A percentile compares a stretch with the other conserved stretches of the same genome.
Conservation (phyloP, 805 yeast genomes). For the Nakazawaea wyomingensis region DNA sequence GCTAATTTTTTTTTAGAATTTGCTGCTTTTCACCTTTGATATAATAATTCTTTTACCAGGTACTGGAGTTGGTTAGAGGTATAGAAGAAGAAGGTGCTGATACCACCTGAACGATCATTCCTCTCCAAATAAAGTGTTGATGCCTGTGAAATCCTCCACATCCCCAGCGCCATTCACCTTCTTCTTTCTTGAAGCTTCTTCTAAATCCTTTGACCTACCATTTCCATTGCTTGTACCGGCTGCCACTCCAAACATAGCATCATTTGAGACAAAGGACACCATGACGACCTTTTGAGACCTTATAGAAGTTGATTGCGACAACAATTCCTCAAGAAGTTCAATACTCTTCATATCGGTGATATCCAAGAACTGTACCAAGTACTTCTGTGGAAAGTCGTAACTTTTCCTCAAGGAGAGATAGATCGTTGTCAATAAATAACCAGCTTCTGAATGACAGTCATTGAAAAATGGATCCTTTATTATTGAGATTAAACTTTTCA, state of each 20-base stretch:
- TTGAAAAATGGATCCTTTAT: slow-evolving; percentile 70
- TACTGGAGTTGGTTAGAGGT: too few species aligned
- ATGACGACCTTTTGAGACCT: slow-evolving; percentile 79
- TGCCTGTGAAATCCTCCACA: slow-evolving; percentile 50
- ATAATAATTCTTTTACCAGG: too few species aligned
- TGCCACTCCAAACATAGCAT: slow-evolving; percentile 44
- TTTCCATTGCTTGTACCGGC: slow-evolving; percentile 36
- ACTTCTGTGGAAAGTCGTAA: slow-evolving; percentile 61
- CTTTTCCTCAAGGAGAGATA: slow-evolving; percentile 70
- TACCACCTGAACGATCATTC: too few species aligned
- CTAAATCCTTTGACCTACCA: slow-evolving; percentile 50
- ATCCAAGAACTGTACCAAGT: slow-evolving; percentile 6
- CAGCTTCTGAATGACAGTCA: slow-evolving; percentile 89
- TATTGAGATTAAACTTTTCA: slow-evolving; percentile 64
- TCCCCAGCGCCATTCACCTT: slow-evolving; percentile 26
- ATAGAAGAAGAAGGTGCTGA: too few species aligned
- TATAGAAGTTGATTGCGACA: slow-evolving; percentile 60
- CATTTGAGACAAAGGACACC: slow-evolving; percentile 65
- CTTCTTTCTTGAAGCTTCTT: slow-evolving; percentile 46
- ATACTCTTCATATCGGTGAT: slow-evolving; percentile 42
- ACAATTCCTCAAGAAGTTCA: slow-evolving; percentile 56
- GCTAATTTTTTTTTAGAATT: too few species aligned
- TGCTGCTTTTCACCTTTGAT: too few species aligned
- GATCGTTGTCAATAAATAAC: slow-evolving; percentile 77
- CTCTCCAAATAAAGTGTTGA: slow-evolving; percentile 53